Percentiles rank a stretch among this genome's conserved stretches.
Evolutionary conservation across 495 filamentous ascomycete species (phyloP).

Genomic region (Durotheca rogersii): DNA sequence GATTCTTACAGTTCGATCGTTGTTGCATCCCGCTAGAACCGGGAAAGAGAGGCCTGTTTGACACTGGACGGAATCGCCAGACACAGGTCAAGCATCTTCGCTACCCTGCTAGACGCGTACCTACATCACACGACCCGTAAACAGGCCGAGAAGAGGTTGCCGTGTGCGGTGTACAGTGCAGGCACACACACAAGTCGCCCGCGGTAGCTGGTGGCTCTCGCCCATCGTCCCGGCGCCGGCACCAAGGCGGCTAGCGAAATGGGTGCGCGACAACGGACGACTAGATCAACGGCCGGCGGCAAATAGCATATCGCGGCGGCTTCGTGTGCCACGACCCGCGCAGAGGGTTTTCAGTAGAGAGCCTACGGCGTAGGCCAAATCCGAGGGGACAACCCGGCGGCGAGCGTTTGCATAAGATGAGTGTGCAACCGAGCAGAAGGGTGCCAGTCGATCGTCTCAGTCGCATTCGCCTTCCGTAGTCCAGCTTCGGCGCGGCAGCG

Average conservation of each 20-base stretch:
- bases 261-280: constrained; percentile 5
- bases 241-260: constrained; percentile 7
- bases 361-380: background rate
- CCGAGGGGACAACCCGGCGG: background rate
- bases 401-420: constrained; percentile 7
- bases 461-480: too few relatives aligned
- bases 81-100: background rate
- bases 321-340: constrained; percentile 18
- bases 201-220: constrained; percentile 2
- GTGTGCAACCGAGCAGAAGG: constrained; percentile 3
- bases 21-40: too few relatives aligned
- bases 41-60: background rate
- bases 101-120: background rate
- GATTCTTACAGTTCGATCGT: too few relatives aligned
- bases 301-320: constrained; percentile 14
- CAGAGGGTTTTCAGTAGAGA: constrained; percentile 14
- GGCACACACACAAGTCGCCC: too few relatives aligned
- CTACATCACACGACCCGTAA: too few relatives aligned
- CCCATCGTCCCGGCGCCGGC: background rate
- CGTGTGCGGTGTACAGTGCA: too few relatives aligned
- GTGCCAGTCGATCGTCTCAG: too few relatives aligned
- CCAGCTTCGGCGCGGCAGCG: background rate
- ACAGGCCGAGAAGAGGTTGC: too few relatives aligned
- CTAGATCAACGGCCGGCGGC: constrained; percentile 3
- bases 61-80: constrained; percentile 4